Evolutionary conservation across 208 protist genomes (phyloP), one percentile per base, ranked within the genome.

Genomic region (Porcisia deanei): DNA sequence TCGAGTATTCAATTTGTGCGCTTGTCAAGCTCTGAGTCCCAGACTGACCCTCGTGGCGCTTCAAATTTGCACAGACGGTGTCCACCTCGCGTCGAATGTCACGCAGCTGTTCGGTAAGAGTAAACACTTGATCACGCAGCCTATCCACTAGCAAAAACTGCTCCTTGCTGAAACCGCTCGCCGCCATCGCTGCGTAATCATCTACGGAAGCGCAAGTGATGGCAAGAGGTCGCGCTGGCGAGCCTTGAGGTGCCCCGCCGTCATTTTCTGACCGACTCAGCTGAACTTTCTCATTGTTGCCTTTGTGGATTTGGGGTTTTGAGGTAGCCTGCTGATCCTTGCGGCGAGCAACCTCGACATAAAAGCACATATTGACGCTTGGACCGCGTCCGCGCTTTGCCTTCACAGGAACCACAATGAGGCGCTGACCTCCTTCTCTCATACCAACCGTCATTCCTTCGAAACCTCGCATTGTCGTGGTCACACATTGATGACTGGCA

Each of bases 381-480:
- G 88, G 87, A 0, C 87, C 91, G 53, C 76, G 76, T 9, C 87
- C 86, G 57, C 85, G 83, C 66, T 87, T 88, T 20, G 82, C 80
- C 25, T 66, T 75, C 9, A 73, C 57, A 14, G 89, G 92, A 14
- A 96, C 77, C 14, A 96, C 84, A 52, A 89, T 74, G 30, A 91
- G 72, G n/a, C 89, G 84, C 66, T 85, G 79, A 16, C 84, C 84
- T 25, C 82, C 84, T 83, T 92, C 85, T 25, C 79, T 72, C 88
- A 92, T 94, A 60, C 88, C 92, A 25, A 93, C 80, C 16, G 91
- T 43, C 83, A 93, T 88, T 14, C 90, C 88, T 78, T 96, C 92
- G 86, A 96, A 96, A 0, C 89, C 89, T 61, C 90, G 91, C 89
- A 93, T 93, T 10, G 73, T 64, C 2, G 87, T 16, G 0, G 77